Base-by-base conservation (phyloP, 305 asterid species). In the Salvia sclarea region DNA sequence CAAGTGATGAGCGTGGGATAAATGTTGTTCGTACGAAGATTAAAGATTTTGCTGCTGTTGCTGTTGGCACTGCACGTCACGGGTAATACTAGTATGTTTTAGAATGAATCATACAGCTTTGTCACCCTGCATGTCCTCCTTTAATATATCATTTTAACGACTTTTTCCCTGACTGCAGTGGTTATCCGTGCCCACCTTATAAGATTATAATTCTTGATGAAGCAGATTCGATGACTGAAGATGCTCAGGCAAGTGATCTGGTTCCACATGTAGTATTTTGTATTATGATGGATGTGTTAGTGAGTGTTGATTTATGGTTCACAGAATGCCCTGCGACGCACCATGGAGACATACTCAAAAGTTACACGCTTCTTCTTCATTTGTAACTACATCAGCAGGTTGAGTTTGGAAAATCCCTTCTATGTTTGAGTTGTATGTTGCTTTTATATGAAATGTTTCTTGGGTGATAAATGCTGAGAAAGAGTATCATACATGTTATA, bases 221-320 rank as follows among this genome's bases (percentile, higher is more conserved):
- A 86, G 98, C 98, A 10, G 97, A 93, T 85, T 93, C 98, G 18
- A 93, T 93, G 98, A 93, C 97, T 24, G 96, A 93, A 84, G 98
- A 93, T 83, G 97, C 96, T 73, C 96, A 94, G 89, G 98, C 71
- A 75, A 75, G 91, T 81, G 44, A 68, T 17, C 45, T 17, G 21
- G 53, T 58, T 55, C 31, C 48, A n/a, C 30, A 1, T 61, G 62
- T 40, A 6, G 44, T 58, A 7, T 35, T 79, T 35, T 50, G 24
- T 66, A 59, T 67, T 37, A 30, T 56, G 40, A 30, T 56, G 40
- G 41, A 28, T 33, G 40, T 12, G 60, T 31, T 66, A 14, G 13
- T 14, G 22, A 20, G 50, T 61, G 22, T 11, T 47, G 47, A 53
- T 52, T 43, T 76, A 8, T 68, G 24, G 31, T 72, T 72, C 72